phyloP scores from a whole-genome alignment of 176 grass and related monocot species.

The Chrysopogon serrulatus region DNA sequence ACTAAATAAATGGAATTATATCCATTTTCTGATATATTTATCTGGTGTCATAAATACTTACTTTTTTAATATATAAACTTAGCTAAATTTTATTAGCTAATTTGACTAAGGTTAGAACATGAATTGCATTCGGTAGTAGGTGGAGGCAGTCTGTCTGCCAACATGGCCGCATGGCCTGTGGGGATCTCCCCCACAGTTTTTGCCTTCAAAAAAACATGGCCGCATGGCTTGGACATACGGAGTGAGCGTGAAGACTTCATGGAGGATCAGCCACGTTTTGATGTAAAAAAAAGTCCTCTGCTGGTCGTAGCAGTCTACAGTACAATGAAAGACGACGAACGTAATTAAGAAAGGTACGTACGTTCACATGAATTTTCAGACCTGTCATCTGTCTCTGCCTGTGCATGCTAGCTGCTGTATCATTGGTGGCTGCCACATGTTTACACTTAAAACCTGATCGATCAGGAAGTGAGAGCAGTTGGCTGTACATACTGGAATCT shows the following conservation, averaged over 20 bases:
- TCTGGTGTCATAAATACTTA: too few species aligned
- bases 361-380: conserved; percentile 2
- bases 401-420: not conserved
- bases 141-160: too few species aligned
- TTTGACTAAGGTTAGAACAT: too few species aligned
- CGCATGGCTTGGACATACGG: not conserved
- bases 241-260: not conserved
- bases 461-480: not conserved
- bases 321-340: too few species aligned
- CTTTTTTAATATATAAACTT: too few species aligned
- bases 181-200: not conserved
- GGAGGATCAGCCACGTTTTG: not conserved
- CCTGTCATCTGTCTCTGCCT: not conserved
- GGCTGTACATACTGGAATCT: too few species aligned
- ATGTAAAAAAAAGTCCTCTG: not conserved
- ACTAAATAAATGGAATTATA: too few species aligned
- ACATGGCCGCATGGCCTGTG: too few species aligned
- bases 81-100: too few species aligned
- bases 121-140: too few species aligned
- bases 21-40: too few species aligned
- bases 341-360: not conserved
- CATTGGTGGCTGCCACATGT: not conserved
- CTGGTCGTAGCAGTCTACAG: not conserved
- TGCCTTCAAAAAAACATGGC: too few species aligned
- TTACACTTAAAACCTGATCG: not conserved